A percentile compares a stretch with the other conserved stretches of the same genome.
Evolutionary conservation across 1,284 basidiomycete species (phyloP).

Genomic region (Ustilago curta): DNA sequence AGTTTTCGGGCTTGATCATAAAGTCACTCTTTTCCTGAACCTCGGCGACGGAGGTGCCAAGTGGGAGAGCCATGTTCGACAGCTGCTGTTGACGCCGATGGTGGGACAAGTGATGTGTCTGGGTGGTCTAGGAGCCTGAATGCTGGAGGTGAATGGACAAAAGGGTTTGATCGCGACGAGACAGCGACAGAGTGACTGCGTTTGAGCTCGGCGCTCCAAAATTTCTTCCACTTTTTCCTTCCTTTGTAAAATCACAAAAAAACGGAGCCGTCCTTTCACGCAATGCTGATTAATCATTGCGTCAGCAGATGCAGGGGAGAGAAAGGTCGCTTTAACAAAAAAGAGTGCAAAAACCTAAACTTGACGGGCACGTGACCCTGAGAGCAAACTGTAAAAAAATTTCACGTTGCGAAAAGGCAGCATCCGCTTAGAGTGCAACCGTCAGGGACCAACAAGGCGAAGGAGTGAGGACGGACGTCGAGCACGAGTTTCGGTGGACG

Average conservation of each 20-base stretch:
- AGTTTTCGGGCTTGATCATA: slow-evolving; percentile 71
- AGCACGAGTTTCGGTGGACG: not conserved
- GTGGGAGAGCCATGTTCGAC: slow-evolving; percentile 48
- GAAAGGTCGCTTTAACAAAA: slow-evolving; percentile 5
- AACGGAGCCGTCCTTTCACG: not conserved
- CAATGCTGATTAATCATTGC: slow-evolving; percentile 2
- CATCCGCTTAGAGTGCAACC: not conserved
- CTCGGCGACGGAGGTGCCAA: slow-evolving; percentile 51
- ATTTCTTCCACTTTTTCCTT: too few species aligned
- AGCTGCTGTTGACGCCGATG: not conserved
- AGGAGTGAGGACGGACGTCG: too few species aligned
- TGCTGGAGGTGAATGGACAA: not conserved
- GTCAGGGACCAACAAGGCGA: not conserved
- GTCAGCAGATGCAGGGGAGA: not conserved
- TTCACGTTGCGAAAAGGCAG: slow-evolving; percentile 1
- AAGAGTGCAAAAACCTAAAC: not conserved
- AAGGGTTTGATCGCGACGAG: slow-evolving; percentile 20
- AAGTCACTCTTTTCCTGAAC: slow-evolving; percentile 66
- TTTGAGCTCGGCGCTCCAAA: too few species aligned
- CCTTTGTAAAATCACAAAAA: slow-evolving; percentile 12
- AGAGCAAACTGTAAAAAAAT: slow-evolving; percentile 41
- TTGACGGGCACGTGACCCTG: slow-evolving; percentile 8
- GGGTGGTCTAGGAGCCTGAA: not conserved
- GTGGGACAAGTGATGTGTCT: not conserved
- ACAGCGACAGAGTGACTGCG: not conserved